Evolutionary conservation across 2,329 filamentous ascomycete genomes (phyloP), one percentile per base, ranked within the genome.

Genomic region (Ophiostoma tasmaniense): DNA sequence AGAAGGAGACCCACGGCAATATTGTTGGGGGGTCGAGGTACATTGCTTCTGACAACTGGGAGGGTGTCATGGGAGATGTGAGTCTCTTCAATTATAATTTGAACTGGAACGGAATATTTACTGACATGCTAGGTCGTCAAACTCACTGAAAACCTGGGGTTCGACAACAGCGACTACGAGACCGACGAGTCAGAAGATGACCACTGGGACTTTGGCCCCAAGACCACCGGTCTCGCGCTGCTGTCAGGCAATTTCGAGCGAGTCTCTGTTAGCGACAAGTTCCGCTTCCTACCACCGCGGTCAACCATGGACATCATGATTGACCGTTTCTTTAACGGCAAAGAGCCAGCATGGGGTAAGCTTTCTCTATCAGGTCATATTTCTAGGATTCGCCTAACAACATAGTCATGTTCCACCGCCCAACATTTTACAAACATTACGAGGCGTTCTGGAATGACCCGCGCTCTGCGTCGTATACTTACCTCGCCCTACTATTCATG

Each of bases 331-430:
- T 76, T 76, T n/a, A 69, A 72, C 28, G 71, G 73, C 33, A 71
- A 74, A 25, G 75, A 74, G 66, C 72, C 74, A 6, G 68, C 72
- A 20, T 73, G 71, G 66, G 13, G 28, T 69, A 35, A 8, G 5
- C 33, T 4, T 25, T 17, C 22, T 37, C 6, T 1, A 6, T n/a
- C 42, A 11, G 4, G 33, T 52, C 50, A 20, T 13, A 4, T 55
- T 25, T 20, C 30, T 59, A 1, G 22, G 13, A 61, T 64, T 39
- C 4, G n/a, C 13, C 20, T 66, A 50, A 66, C 39, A 28, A 22
- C 6, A 30, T 66, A 75, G 72, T 76, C 17, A 75, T 76, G 50
- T 76, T 78, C 37, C 77, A 78, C 69, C 69, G 75, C 3, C 73
- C 75, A 0, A 73, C 72, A 0, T 77, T 77, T 39, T 69, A 73